Evolutionary conservation across 225 moss, liverwort and hornwort species (phyloP).

Genomic region (Neckera pumila): DNA sequence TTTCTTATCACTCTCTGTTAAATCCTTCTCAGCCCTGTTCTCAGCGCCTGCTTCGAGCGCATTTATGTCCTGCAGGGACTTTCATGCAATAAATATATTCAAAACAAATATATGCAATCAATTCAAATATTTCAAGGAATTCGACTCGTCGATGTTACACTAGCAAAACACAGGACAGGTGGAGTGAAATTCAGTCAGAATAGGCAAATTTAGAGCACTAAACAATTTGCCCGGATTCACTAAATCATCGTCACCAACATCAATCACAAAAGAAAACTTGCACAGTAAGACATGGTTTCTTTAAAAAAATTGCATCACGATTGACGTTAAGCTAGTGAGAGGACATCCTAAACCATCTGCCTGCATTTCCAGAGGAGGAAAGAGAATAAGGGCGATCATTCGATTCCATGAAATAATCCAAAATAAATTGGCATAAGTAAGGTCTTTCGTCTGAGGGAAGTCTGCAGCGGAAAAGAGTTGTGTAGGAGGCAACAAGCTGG

Average conservation of each 20-base stretch:
- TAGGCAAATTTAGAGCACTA: not conserved
- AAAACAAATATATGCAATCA: not conserved
- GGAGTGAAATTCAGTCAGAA: not conserved
- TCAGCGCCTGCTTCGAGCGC: constrained; percentile 10
- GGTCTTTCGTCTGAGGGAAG: not conserved
- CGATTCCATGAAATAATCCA: not conserved
- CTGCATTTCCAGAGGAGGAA: not conserved
- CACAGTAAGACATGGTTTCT: not conserved
- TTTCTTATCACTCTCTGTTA: not conserved
- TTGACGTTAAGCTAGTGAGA: not conserved
- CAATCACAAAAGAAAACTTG: not conserved
- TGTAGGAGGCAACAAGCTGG: not conserved
- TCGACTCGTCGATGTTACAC: not conserved
- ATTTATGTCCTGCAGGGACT: constrained; percentile 7
- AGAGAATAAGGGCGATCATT: not conserved
- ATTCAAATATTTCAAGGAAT: not conserved
- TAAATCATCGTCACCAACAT: not conserved
- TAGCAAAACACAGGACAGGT: not conserved
- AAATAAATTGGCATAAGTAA: not conserved
- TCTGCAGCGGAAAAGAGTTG: not conserved
- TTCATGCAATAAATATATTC: not conserved
- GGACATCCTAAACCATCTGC: not conserved
- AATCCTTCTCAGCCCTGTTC: constrained; percentile 1
- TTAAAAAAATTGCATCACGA: not conserved
- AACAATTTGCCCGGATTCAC: not conserved